phyloP scores from a whole-genome alignment of 2,329 filamentous ascomycete species.

The Trichoderma sp. region DNA sequence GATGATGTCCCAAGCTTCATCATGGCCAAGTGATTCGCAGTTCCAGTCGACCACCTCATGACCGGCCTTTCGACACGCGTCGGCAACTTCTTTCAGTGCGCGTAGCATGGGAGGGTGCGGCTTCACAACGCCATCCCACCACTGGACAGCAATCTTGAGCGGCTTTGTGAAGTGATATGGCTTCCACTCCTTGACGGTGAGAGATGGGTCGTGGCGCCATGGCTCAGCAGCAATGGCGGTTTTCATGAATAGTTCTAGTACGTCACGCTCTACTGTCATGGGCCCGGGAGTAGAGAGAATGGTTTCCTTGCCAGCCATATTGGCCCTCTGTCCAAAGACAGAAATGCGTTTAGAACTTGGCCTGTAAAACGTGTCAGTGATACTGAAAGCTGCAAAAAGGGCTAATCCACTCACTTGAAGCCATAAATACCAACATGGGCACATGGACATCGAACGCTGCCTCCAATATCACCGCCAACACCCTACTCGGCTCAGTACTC shows the following conservation, averaged over 20 bases:
- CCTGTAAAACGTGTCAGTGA: neutral
- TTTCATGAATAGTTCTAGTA: conserved; percentile 44
- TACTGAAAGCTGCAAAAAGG: neutral
- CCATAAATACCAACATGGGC: conserved; percentile 36
- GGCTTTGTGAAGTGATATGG: conserved; percentile 45
- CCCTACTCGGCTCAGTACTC: conserved; percentile 29
- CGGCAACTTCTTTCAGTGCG: conserved; percentile 58
- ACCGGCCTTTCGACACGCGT: conserved; percentile 51
- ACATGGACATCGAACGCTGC: conserved; percentile 46
- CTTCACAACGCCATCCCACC: conserved; percentile 61
- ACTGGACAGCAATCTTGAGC: conserved; percentile 63
- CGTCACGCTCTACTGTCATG: conserved; percentile 42
- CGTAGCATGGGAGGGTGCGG: conserved; percentile 63
- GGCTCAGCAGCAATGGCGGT: conserved; percentile 39
- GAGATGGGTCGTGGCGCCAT: conserved; percentile 42
- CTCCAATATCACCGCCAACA: conserved; percentile 49
- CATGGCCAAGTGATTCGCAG: conserved; percentile 57
- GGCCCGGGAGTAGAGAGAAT: conserved; percentile 41
- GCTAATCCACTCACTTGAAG: conserved; percentile 6
- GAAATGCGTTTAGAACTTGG: conserved; percentile 40
- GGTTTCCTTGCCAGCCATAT: conserved; percentile 44
- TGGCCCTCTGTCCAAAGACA: conserved; percentile 34
- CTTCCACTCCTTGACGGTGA: conserved; percentile 43
- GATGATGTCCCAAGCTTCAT: conserved; percentile 46
- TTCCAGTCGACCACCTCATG: conserved; percentile 58